Base-by-base conservation (phyloP, 2,329 filamentous ascomycete species). In the Fusarium xyrophilum region DNA sequence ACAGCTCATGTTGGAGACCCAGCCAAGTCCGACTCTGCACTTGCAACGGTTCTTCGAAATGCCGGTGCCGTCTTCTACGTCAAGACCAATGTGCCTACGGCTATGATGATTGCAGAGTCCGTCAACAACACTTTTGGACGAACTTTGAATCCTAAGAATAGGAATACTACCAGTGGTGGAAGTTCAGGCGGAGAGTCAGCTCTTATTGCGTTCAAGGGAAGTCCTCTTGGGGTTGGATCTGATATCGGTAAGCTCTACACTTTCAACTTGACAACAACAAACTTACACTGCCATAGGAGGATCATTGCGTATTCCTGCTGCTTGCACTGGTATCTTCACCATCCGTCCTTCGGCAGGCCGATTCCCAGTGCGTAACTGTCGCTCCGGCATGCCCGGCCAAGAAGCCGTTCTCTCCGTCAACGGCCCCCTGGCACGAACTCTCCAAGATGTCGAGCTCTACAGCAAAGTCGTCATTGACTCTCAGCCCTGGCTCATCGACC, bases 41-140 rank as follows among this genome's bases (percentile, higher is more conserved):
- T 85, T 1, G 79, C 78, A 2, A 67, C 75, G 12, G 64, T 86
- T 2, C 78, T 88, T 2, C 74, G 80, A 42, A 77, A 73, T 0
- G 80, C 82, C 5, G 86, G 86, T 8, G 85, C 85, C 14, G 79
- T 88, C 30, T 80, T 85, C 65, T 87, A 85, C 71, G 83, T 85
- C 66, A 87, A 87, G 78, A 87, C 86, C 1, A 86, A 84, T 66
- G 81, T 86, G 7, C 84, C 85, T 1, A 89, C 87, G 3, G 87
- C 87, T 15, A 88, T 90, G 83, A 90, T 91, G 88, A 89, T 90
- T 53, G 84, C 87, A 15, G 89, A 91, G 74, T 86, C 83, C 3
- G 86, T 89, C 19, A 91, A 91, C 77, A 89, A 90, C 68, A 81
- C 86, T 4, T 87, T 88, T 69, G 89, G 89, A 40, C 82, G 87